These are phyloP conservation scores for Flaveria brownii DNA, from an alignment of 129 eudicot genomes.

Conservation along the genomic window DNA sequence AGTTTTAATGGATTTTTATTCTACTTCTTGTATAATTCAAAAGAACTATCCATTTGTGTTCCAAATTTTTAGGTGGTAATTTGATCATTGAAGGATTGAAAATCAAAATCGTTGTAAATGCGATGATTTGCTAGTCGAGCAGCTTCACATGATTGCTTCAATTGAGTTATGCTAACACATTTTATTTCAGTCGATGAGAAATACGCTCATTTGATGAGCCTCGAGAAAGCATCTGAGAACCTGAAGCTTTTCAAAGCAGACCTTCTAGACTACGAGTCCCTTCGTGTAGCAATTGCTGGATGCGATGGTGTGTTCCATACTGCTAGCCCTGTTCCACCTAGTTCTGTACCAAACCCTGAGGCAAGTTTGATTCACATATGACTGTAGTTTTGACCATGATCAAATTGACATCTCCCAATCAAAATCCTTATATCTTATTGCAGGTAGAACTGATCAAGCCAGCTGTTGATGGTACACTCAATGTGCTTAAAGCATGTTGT, in stretches of 20 bases:
- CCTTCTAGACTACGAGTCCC: constrained; percentile 63
- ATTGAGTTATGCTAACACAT: not conserved
- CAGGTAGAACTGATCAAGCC: constrained; percentile 84
- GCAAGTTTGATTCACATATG: constrained; percentile 34
- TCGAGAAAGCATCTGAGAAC: constrained; percentile 64
- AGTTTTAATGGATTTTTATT: too few relatives aligned
- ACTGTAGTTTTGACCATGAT: not conserved
- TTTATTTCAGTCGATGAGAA: constrained; percentile 56
- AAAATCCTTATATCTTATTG: constrained; percentile 12
- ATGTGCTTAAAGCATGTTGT: constrained; percentile 77
- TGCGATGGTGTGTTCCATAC: constrained; percentile 84
- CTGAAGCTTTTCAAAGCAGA: constrained; percentile 76
- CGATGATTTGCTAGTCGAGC: not conserved
- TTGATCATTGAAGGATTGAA: not conserved
- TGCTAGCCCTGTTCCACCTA: constrained; percentile 81
- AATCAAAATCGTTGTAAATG: too few relatives aligned
- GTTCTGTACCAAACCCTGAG: constrained; percentile 76
- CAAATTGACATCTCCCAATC: not conserved
- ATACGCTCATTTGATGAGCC: constrained; percentile 58
- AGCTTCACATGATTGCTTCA: not conserved
- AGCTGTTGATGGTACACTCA: constrained; percentile 77
- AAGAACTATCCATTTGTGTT: not conserved
- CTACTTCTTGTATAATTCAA: not conserved
- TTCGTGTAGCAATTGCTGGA: constrained; percentile 59
- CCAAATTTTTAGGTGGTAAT: not conserved